Evolutionary conservation across 2,329 filamentous ascomycete species (phyloP).

Genomic region (Fonsecaea monophora): DNA sequence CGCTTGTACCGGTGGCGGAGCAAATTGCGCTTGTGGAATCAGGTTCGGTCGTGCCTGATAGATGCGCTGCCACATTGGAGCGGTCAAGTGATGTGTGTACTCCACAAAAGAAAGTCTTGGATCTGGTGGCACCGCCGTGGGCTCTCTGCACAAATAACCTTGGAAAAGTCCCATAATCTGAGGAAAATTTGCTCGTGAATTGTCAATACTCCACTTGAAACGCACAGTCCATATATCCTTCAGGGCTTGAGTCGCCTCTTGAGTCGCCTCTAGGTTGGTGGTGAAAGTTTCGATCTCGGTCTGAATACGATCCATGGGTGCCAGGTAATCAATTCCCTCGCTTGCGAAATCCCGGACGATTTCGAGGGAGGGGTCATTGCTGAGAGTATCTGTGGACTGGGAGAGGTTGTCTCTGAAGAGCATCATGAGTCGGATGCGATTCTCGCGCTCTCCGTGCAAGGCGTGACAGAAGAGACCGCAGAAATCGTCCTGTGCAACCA

Average conservation of each 20-base stretch:
- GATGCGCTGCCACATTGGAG: not conserved
- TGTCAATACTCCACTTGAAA: slow-evolving; percentile 2
- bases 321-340: not conserved
- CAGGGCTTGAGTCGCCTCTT: not conserved
- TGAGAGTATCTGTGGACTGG: not conserved
- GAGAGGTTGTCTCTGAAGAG: not conserved
- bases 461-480: not conserved
- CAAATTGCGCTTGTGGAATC: not conserved
- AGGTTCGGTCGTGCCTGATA: not conserved
- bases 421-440: not conserved
- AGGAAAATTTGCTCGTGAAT: not conserved
- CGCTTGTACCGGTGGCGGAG: not conserved
- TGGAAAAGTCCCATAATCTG: not conserved
- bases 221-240: not conserved
- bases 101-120: not conserved
- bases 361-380: not conserved
- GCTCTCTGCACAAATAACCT: not conserved
- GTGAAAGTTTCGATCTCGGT: not conserved
- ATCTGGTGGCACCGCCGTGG: not conserved
- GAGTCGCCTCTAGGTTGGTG: not conserved
- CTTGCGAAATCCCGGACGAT: not conserved
- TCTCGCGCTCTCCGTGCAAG: not conserved
- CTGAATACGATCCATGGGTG: not conserved
- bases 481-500: not conserved
- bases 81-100: not conserved